These are phyloP conservation scores for Wickerhamomyces mucosus DNA, from an alignment of 805 yeast species.

Conservation along the genomic window DNA sequence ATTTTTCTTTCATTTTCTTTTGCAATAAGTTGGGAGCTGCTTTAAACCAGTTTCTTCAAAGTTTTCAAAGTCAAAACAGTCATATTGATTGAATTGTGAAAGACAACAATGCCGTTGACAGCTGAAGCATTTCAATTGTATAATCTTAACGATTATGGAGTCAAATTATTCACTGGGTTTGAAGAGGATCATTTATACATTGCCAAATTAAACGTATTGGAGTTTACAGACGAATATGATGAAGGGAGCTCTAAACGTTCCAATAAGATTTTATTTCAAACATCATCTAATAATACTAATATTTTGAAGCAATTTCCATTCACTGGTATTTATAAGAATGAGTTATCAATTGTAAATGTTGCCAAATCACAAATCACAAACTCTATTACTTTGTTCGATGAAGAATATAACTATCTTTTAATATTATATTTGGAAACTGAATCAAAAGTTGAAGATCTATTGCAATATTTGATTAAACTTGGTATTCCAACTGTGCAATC, in stretches of 20 bases:
- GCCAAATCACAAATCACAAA: conserved; percentile 4
- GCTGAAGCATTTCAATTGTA: conserved; percentile 15
- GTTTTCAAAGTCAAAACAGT: no score
- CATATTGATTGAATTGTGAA: no score
- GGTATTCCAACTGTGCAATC: conserved; percentile 4
- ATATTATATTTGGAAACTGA: conserved; percentile 11
- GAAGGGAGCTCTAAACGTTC: conserved; percentile 17
- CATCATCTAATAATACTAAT: conserved; percentile 2
- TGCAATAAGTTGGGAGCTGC: no score
- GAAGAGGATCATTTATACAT: conserved; percentile 15
- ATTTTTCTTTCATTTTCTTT: no score
- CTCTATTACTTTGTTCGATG: conserved; percentile 10
- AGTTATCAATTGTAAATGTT: conserved; percentile 8
- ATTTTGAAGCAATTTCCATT: conserved; percentile 15
- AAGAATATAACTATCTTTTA: conserved; percentile 16
- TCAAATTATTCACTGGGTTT: conserved; percentile 12
- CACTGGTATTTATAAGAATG: conserved; percentile 12
- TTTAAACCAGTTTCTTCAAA: no score
- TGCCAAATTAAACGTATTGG: conserved; percentile 12
- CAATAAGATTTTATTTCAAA: conserved; percentile 9
- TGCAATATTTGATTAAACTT: conserved; percentile 5
- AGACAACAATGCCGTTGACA: conserved; percentile 11
- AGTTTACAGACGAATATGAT: conserved; percentile 8
- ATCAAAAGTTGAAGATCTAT: conserved; percentile 2
- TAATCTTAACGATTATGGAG: conserved; percentile 18